These are phyloP conservation scores for Trapa bicornis DNA, from an alignment of 345 rosid genomes.

Conservation along the genomic window DNA sequence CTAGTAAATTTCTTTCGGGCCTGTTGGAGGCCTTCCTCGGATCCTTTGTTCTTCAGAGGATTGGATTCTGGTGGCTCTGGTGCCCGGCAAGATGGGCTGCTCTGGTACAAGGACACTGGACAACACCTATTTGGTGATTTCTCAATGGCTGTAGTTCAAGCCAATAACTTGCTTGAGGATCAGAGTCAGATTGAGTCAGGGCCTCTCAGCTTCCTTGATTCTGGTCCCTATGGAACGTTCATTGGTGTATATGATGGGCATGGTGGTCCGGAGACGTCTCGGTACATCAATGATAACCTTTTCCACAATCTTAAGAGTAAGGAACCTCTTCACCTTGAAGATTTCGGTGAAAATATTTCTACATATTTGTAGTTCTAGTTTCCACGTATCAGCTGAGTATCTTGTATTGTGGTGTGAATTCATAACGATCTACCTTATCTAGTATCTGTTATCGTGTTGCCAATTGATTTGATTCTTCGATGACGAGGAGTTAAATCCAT, in stretches of 20 bases:
- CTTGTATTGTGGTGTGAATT: neutral
- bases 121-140: slow-evolving; percentile 83
- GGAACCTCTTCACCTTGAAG: neutral
- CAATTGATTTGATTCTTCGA: neutral
- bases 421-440: neutral
- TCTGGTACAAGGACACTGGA: slow-evolving; percentile 91
- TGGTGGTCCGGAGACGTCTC: slow-evolving; percentile 94
- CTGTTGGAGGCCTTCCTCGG: slow-evolving; percentile 73
- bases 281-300: slow-evolving; percentile 72
- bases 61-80: slow-evolving; percentile 42
- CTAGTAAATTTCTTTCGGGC: slow-evolving; percentile 69
- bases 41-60: slow-evolving; percentile 26
- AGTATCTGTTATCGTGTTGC: neutral
- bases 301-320: slow-evolving; percentile 87
- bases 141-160: slow-evolving; percentile 96
- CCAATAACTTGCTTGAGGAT: slow-evolving; percentile 83
- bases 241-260: slow-evolving; percentile 93
- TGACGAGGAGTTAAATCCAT: neutral
- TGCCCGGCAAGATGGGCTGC: slow-evolving; percentile 65
- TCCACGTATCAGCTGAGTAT: neutral
- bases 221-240: slow-evolving; percentile 87
- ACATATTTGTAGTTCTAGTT: neutral
- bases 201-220: slow-evolving; percentile 59
- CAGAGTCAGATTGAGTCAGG: slow-evolving; percentile 97
- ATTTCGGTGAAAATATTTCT: neutral